phyloP scores from a whole-genome alignment of 345 rosid species.

The Linum lewisii region DNA sequence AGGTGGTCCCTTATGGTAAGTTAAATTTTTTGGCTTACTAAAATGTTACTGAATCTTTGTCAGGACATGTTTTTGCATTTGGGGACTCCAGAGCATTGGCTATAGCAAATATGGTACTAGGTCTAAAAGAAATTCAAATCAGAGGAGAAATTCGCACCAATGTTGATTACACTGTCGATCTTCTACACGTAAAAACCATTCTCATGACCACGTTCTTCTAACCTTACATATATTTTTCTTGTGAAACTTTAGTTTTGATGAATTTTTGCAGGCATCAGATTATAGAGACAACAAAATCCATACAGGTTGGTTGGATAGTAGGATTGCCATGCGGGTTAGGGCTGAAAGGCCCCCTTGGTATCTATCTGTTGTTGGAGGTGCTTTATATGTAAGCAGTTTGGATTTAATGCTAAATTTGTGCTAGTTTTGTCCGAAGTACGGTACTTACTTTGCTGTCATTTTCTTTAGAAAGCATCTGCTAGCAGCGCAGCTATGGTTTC shows the following conservation, averaged over 20 bases:
- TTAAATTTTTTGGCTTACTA: background rate
- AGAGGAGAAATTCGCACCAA: conserved; percentile 97
- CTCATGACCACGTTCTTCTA: background rate
- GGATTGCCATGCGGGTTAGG: conserved; percentile 99
- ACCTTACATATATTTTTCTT: no score
- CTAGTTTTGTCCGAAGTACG: background rate
- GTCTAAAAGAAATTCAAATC: conserved; percentile 96
- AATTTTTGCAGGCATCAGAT: conserved; percentile 67
- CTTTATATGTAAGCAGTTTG: conserved; percentile 63
- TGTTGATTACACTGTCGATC: conserved; percentile 95
- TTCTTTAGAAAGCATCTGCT: conserved; percentile 83
- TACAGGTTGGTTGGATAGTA: conserved; percentile 99
- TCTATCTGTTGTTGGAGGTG: conserved; percentile 98
- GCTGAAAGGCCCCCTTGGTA: conserved; percentile 99
- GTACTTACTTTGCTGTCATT: conserved; percentile 9
- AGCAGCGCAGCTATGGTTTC: conserved; percentile 96
- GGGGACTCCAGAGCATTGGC: conserved; percentile 98
- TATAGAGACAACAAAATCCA: conserved; percentile 95
- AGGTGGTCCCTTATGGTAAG: no score
- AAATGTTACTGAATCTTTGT: background rate
- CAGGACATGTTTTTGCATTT: conserved; percentile 95
- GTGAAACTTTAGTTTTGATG: background rate
- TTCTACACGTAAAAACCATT: conserved; percentile 63
- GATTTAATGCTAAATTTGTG: conserved; percentile 1
- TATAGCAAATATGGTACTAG: conserved; percentile 99